Conservation (phyloP, 2,329 filamentous ascomycete species). For the Lecanicillium sp. region DNA sequence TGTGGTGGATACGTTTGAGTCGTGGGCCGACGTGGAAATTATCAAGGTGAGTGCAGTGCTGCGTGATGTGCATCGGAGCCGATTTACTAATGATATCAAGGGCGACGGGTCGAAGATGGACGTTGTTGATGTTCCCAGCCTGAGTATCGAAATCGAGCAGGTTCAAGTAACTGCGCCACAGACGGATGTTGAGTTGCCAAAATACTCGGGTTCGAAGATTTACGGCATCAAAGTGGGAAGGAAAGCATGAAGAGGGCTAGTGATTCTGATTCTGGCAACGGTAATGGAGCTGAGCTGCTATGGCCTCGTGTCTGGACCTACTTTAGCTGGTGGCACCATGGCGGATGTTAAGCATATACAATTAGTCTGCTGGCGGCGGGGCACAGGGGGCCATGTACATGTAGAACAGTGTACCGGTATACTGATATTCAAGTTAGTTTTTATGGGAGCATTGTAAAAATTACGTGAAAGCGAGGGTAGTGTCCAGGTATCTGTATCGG, state of each 20-base stretch:
- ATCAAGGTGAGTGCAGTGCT: conserved; percentile 21
- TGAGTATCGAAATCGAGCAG: background rate
- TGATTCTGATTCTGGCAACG: background rate
- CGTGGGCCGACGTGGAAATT: conserved; percentile 27
- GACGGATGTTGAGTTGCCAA: conserved; percentile 6
- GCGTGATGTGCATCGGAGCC: background rate
- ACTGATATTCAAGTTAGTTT: too few species aligned
- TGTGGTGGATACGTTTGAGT: background rate
- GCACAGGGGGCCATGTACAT: background rate
- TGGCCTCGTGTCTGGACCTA: conserved; percentile 1
- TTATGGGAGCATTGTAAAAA: too few species aligned
- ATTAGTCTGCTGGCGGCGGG: background rate
- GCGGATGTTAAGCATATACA: background rate
- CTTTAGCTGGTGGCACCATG: background rate
- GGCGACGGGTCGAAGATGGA: conserved; percentile 1
- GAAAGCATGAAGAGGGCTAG: background rate
- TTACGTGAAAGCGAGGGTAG: too few species aligned
- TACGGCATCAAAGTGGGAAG: background rate
- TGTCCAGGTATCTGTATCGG: too few species aligned
- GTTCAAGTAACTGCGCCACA: conserved; percentile 1
- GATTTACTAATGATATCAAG: background rate
- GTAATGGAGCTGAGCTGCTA: background rate
- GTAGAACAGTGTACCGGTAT: background rate
- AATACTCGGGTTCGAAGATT: background rate
- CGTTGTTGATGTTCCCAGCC: background rate